Conservation (phyloP, 495 filamentous ascomycete species). For the Amniculicola lignicola region DNA sequence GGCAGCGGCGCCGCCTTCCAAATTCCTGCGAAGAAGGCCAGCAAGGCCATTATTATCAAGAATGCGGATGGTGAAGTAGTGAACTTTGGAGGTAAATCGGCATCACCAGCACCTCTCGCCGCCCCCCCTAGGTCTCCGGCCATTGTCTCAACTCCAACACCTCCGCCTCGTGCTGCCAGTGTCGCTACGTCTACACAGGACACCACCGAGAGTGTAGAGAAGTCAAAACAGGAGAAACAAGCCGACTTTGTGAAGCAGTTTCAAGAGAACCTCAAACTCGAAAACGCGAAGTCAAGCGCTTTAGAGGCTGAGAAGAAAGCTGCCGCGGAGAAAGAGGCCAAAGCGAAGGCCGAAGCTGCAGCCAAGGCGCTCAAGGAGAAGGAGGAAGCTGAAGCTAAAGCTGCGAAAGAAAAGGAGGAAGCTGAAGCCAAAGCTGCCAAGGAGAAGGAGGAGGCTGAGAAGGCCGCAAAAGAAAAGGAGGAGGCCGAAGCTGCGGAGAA, state of each 20-base stretch:
- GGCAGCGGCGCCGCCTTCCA: constrained; percentile 49
- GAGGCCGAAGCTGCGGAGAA: constrained; percentile 27
- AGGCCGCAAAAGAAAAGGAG: constrained; percentile 33
- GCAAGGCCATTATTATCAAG: constrained; percentile 71
- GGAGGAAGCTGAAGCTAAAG: constrained; percentile 50
- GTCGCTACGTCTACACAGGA: constrained; percentile 51
- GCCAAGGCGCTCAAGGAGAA: constrained; percentile 36
- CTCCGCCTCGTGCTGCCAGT: constrained; percentile 57
- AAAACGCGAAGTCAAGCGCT: constrained; percentile 53
- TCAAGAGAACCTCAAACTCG: constrained; percentile 61
- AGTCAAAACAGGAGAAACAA: constrained; percentile 69
- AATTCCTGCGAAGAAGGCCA: constrained; percentile 59
- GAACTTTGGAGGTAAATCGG: constrained; percentile 55
- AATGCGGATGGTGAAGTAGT: constrained; percentile 67
- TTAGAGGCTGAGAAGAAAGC: constrained; percentile 40
- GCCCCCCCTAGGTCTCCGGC: constrained; percentile 46
- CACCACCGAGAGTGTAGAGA: constrained; percentile 57
- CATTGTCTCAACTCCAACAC: constrained; percentile 60
- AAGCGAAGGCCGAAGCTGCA: constrained; percentile 46
- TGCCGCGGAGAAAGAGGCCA: constrained; percentile 48
- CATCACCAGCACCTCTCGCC: constrained; percentile 48
- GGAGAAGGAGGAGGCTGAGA: constrained; percentile 35
- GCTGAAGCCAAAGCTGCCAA: constrained; percentile 47
- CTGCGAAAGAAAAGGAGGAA: constrained; percentile 32
- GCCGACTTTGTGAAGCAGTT: constrained; percentile 50